phyloP scores from a whole-genome alignment of 257 asterid species.

The Rauvolfia tetraphylla region DNA sequence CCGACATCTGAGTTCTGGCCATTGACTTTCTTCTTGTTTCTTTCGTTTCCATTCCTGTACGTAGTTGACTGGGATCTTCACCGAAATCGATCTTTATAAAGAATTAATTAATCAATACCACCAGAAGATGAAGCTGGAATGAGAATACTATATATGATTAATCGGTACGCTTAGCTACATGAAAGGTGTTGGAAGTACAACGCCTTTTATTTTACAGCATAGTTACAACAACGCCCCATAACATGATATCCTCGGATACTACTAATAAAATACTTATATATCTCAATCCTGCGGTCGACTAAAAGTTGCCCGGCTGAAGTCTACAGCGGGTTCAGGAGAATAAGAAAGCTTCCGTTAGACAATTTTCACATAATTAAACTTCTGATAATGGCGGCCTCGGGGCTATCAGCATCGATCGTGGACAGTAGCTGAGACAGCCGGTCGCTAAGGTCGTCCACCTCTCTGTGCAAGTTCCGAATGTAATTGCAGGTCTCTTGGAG shows the following conservation, averaged over 20 bases:
- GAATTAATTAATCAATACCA: background rate
- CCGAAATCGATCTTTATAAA: background rate
- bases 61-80: slow-evolving; percentile 1
- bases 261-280: background rate
- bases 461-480: slow-evolving; percentile 74
- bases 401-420: slow-evolving; percentile 78
- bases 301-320: background rate
- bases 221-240: slow-evolving; percentile 8
- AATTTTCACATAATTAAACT: slow-evolving; percentile 43
- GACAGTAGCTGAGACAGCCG: slow-evolving; percentile 77
- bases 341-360: background rate
- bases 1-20: background rate
- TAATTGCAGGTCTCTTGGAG: slow-evolving; percentile 95
- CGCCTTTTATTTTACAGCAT: slow-evolving; percentile 12
- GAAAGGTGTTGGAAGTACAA: slow-evolving; percentile 16
- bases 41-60: background rate
- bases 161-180: slow-evolving; percentile 1
- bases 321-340: background rate
- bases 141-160: background rate
- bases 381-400: slow-evolving; percentile 89
- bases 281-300: background rate
- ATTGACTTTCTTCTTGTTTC: slow-evolving; percentile 7
- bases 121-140: background rate
- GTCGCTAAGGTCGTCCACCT: slow-evolving; percentile 84
- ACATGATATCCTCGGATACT: background rate